Evolutionary conservation across 805 yeast species (phyloP), one percentile per base, ranked within the genome.

Genomic region (Lipomyces sp.): DNA sequence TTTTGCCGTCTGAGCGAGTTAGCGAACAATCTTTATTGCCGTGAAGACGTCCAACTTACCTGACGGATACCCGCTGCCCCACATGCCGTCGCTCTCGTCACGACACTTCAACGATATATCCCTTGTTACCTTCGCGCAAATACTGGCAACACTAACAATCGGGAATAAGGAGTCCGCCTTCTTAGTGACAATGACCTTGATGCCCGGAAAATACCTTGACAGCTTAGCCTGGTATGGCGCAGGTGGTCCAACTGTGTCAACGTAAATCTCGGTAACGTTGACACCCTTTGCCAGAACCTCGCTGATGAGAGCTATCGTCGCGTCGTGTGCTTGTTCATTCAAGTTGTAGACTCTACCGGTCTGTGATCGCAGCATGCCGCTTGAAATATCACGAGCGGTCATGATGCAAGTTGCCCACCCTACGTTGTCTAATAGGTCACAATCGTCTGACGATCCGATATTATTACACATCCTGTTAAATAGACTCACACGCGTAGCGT

Each of bases 231-330:
- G 96, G 76, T 95, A 95, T 45, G 88, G 80, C 0, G 78, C 84
- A 13, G 99, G 98, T 0, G 98, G 98, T 0, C 99, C 99, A 53
- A 95, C 99, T 0, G 99, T 95, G 76, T 95, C 99, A 4, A 95
- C 93, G 76, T 84, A 95, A 0, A 93, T 84, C 75, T 91, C 91
- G 34, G 80, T 82, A 4, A 95, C 75, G 51, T 85, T 83, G 5
- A 90, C 87, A 0, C 90, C 90, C 45, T 80, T 78, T 37, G 83
- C 84, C 3, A 90, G 50, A 0, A 90, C 88, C 10, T 84, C 85
- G 67, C 84, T 84, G 51, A 95, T 92, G 66, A 95, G 79, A 15
- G 80, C 86, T 75, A 93, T 93, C 0, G 99, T 95, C 0, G 96
- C 88, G 73, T 92, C 97, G 74, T 95, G 98, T 0, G 99, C 99